These are phyloP conservation scores for Penicillium sp. DNA, from an alignment of 2,329 filamentous ascomycete species.

Conservation along the genomic window DNA sequence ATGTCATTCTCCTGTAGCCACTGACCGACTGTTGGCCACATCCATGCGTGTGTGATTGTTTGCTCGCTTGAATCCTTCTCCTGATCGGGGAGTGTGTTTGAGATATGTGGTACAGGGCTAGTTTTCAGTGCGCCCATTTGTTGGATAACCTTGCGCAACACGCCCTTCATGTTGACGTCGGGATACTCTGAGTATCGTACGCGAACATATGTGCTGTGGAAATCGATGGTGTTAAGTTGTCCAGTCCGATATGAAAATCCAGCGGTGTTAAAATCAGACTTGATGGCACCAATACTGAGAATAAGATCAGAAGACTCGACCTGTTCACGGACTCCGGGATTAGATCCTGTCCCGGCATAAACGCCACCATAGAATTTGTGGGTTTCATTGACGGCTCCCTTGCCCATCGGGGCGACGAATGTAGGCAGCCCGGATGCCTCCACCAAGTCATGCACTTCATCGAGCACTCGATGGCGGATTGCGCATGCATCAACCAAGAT, in stretches of 20 bases:
- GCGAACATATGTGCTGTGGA: conserved; percentile 75
- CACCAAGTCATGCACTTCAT: conserved; percentile 74
- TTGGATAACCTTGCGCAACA: conserved; percentile 72
- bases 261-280: conserved; percentile 57
- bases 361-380: conserved; percentile 80
- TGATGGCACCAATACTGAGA: conserved; percentile 50
- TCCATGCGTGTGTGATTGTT: conserved; percentile 56
- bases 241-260: conserved; percentile 84
- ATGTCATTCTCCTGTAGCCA: conserved; percentile 76
- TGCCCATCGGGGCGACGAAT: conserved; percentile 91
- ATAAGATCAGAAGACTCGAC: conserved; percentile 49
- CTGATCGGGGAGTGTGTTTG: conserved; percentile 56
- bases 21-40: conserved; percentile 77
- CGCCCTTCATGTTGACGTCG: conserved; percentile 77
- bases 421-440: conserved; percentile 76
- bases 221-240: conserved; percentile 79
- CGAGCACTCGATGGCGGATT: conserved; percentile 73
- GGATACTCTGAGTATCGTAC: conserved; percentile 82
- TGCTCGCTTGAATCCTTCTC: conserved; percentile 38
- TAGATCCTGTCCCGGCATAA: conserved; percentile 79
- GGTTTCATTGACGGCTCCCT: conserved; percentile 79
- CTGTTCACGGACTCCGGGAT: conserved; percentile 52
- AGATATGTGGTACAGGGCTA: conserved; percentile 57
- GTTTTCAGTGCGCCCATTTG: conserved; percentile 62
- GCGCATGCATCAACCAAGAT: conserved; percentile 85